Conservation (phyloP, 164 flowering plant genomes). For the Aristolochia fimbriata region DNA sequence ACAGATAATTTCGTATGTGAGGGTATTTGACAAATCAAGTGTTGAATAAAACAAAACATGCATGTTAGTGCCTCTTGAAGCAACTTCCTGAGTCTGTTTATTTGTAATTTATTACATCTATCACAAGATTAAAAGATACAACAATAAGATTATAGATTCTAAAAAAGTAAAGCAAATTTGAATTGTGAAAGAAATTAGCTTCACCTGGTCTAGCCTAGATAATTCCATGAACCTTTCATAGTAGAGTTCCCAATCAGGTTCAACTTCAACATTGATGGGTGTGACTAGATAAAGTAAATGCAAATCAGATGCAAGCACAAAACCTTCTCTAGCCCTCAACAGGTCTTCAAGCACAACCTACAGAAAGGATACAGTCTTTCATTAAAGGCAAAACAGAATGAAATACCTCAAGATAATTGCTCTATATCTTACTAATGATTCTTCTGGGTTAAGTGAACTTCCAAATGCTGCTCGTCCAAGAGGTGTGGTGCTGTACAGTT, state of each 20-base stretch:
- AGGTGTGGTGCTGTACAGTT: constrained; percentile 81
- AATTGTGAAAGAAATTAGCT: background rate
- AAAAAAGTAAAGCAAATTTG: no score
- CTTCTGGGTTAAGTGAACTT: constrained; percentile 93
- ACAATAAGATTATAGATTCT: no score
- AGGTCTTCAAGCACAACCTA: constrained; percentile 95
- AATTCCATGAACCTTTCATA: constrained; percentile 83
- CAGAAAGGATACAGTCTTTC: background rate
- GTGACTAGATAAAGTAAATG: constrained; percentile 93
- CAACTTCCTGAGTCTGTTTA: no score
- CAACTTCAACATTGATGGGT: constrained; percentile 90
- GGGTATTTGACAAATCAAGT: no score
- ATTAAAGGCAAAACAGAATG: background rate
- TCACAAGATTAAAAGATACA: no score
- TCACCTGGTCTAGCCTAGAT: constrained; percentile 84
- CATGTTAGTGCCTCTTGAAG: no score
- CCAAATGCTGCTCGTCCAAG: constrained; percentile 98
- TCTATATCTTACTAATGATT: constrained; percentile 62
- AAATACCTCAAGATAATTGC: background rate
- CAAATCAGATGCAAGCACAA: constrained; percentile 94
- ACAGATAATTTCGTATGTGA: no score
- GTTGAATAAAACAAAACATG: no score
- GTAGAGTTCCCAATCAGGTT: constrained; percentile 95
- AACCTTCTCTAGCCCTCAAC: constrained; percentile 89
- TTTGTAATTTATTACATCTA: no score